Evolutionary conservation across 345 rosid species (phyloP), one percentile per base, ranked within the genome.

Genomic region (Populus pruinosa): DNA sequence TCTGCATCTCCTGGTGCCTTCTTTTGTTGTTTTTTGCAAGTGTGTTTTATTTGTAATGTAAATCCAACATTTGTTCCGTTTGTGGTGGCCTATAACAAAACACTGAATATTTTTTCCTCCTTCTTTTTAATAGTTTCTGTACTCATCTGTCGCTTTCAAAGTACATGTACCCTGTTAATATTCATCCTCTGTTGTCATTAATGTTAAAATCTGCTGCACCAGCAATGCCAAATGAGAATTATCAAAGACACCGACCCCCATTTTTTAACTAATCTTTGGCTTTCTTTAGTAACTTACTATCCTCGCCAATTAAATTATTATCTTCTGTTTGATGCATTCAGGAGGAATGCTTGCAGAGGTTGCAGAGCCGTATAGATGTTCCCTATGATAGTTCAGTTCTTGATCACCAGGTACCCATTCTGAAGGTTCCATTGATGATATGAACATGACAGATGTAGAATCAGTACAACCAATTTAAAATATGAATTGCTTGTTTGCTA

Each of bases 311-410:
- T 78, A 66, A n/a, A 44, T 55, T n/a, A 41, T 25, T 69, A 35
- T 23, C 67, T 62, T 49, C 64, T 21, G 21, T 76, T 75, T 80
- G 64, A 20, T 83, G 44, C 49, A 75, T 10, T 78, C 86, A 96
- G 99, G 99, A 96, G 89, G 98, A 92, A 83, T 85, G 94, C 88
- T 81, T 96, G 86, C 94, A 82, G 88, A 87, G 85, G 82, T 82
- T 96, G 80, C 99, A 96, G 85, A 88, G 74, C 71, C 97, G 97
- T 53, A 89, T 96, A 50, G 99, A 96, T 84, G 85, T 94, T 71
- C 83, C 93, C 2, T 96, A 93, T 89, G 99, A 96, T 79, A 88
- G 99, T 35, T 75, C 14, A 64, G 16, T 63, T 29, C 62, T 3
- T 21, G 36, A 47, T 49, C 70, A 27, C 35, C 44, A 69, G 53